These are phyloP conservation scores for Diplodia mutila DNA, from an alignment of 2,329 filamentous ascomycete species.

Conservation along the genomic window DNA sequence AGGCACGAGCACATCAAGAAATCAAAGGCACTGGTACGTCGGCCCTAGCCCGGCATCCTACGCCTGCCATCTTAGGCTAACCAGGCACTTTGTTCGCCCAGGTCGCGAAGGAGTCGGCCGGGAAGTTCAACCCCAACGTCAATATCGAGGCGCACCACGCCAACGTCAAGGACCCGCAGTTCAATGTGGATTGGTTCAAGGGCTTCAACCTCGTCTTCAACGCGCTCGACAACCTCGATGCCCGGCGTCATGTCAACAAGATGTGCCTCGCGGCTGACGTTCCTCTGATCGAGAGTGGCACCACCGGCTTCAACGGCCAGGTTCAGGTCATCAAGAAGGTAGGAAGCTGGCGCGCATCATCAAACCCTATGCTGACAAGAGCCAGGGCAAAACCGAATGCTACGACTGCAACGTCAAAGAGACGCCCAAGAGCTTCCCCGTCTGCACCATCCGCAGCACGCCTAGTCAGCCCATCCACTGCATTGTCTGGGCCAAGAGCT, in stretches of 20 bases:
- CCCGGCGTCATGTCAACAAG: constrained; percentile 90
- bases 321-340: constrained; percentile 93
- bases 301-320: constrained; percentile 96
- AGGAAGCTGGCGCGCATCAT: constrained; percentile 14
- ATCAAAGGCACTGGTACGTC: constrained; percentile 81
- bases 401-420: constrained; percentile 95
- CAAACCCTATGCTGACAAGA: not conserved
- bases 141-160: constrained; percentile 88
- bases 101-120: constrained; percentile 91
- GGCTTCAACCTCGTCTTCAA: constrained; percentile 90
- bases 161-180: constrained; percentile 89
- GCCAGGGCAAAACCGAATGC: constrained; percentile 79
- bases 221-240: constrained; percentile 93
- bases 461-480: constrained; percentile 97
- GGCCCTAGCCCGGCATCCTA: not conserved
- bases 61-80: not conserved
- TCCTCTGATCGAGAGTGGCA: constrained; percentile 92
- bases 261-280: constrained; percentile 95
- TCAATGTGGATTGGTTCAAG: constrained; percentile 87
- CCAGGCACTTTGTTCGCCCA: constrained; percentile 40
- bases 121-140: constrained; percentile 85
- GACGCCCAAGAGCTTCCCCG: constrained; percentile 87
- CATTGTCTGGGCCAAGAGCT: constrained; percentile 98
- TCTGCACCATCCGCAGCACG: constrained; percentile 96
- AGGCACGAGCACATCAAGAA: constrained; percentile 97